Base-by-base conservation (phyloP, 371 early-diverging fungal species). In the Mortierella sp. region DNA sequence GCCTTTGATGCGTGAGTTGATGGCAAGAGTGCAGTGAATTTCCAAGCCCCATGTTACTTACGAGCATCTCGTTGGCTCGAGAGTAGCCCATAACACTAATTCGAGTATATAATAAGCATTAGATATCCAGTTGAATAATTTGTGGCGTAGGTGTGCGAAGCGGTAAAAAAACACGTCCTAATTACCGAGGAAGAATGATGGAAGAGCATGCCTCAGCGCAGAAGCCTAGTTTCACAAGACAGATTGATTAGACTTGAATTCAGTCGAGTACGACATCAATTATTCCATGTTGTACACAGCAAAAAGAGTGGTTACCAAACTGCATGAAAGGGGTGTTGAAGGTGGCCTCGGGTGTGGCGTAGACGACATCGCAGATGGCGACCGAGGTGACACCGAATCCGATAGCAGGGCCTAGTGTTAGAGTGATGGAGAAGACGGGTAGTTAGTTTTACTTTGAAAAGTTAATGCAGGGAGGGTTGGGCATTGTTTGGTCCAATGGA, bases 321-420 rank as follows among this genome's bases (percentile, higher is more conserved):
- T 90, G 86, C 93, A 92, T 92, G 70, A 92, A 92, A 18, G 93
- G 93, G n/a, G 91, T 91, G 35, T 70, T 78, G 73, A 91, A 92
- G 11, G 89, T 90, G 6, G 92, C 90, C 47, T 89, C 84, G 51
- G 90, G 90, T 10, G 87, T 86, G 1, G 92, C 66, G 65, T 92
- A 91, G 28, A 94, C 87, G 39, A 93, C 87, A 84, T 94, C 94
- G 70, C 90, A 92, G 16, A 93, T 88, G 8, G 90, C 91, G 40
- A 90, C 69, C 6, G 90, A 87, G 4, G 94, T 93, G 45, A 87
- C 88, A 47, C 88, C 94, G 74, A 92, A 92, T 47, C 94, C 94
- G 66, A 92, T 88, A 1, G 91, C 91, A 52, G 89, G 90, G 0
- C 94, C 91, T 91, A 75, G 12, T n/a, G 10, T 22, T 11, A n/a